phyloP scores from a whole-genome alignment of 2,329 filamentous ascomycete genomes.

The Cryphonectria naterciae region DNA sequence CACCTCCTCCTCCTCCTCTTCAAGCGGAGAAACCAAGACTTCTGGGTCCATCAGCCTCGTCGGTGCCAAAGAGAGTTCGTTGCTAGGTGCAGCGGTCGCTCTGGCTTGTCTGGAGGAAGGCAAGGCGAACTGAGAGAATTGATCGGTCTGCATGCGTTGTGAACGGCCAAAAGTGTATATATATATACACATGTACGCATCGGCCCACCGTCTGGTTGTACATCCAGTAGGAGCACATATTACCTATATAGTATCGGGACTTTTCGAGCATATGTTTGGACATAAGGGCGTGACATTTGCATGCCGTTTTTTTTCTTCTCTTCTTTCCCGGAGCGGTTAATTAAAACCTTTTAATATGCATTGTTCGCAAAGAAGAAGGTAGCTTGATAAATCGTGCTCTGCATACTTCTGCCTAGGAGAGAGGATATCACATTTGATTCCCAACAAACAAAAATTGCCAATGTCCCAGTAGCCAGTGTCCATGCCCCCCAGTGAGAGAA shows the following conservation, averaged over 20 bases:
- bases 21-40: constrained; percentile 38
- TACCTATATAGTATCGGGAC: neutral
- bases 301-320: neutral
- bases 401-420: neutral
- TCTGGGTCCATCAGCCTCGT: constrained; percentile 61
- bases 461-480: neutral
- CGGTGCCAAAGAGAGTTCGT: constrained; percentile 72
- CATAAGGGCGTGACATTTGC: neutral
- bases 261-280: neutral
- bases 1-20: constrained; percentile 37
- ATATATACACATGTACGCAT: neutral
- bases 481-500: neutral
- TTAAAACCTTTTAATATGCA: neutral
- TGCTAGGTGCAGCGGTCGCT: constrained; percentile 76
- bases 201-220: neutral
- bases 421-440: neutral
- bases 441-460: neutral
- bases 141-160: neutral
- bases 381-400: neutral
- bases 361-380: neutral
- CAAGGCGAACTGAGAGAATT: constrained; percentile 30
- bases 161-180: neutral
- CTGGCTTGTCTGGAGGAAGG: constrained; percentile 50
- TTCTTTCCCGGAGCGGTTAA: neutral
- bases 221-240: neutral